These are phyloP conservation scores for Gossypium lobatum DNA, from an alignment of 441 rosid species.

Conservation along the genomic window DNA sequence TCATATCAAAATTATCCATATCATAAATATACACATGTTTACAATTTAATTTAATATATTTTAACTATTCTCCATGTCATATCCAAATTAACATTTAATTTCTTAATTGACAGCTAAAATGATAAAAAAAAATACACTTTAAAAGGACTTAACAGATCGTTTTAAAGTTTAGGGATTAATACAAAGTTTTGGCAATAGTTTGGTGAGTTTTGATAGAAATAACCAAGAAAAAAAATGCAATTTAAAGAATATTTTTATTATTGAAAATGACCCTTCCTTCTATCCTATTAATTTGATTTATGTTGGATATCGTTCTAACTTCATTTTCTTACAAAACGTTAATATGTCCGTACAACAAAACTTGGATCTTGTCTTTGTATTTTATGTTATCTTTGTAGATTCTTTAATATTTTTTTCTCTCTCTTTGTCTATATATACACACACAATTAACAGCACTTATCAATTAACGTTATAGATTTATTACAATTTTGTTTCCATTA, in stretches of 20 bases:
- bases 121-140: too few species aligned
- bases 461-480: slow-evolving; percentile 35
- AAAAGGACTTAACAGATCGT: too few species aligned
- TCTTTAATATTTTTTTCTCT: background rate
- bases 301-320: background rate
- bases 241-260: background rate
- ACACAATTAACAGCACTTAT: slow-evolving; percentile 25
- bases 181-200: too few species aligned
- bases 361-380: slow-evolving; percentile 12
- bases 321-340: background rate
- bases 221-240: background rate
- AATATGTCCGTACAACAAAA: background rate
- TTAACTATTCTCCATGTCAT: too few species aligned
- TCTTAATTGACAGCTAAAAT: too few species aligned
- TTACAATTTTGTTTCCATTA: slow-evolving; percentile 26
- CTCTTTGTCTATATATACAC: background rate
- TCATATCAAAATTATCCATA: too few species aligned
- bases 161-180: too few species aligned
- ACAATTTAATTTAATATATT: too few species aligned
- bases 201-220: background rate
- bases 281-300: background rate
- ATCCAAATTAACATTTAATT: too few species aligned
- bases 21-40: too few species aligned
- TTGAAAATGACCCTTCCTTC: background rate
- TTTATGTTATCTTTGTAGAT: slow-evolving; percentile 1